Conservation (phyloP, 306 rosid genomes). For the Acacia melanoxylon region DNA sequence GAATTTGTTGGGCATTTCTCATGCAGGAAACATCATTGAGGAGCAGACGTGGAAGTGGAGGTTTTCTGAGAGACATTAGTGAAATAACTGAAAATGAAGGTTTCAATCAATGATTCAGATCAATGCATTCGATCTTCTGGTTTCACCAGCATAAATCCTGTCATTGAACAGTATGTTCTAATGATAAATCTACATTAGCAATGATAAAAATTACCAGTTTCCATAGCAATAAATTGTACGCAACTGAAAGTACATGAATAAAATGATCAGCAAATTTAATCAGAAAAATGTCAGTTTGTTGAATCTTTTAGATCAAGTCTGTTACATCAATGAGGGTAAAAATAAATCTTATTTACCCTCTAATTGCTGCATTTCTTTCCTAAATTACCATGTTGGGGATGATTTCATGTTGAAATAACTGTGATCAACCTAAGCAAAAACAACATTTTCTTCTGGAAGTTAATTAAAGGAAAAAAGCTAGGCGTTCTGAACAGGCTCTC, state of each 20-base stretch:
- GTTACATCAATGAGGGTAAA: not conserved
- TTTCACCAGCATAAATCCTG: constrained; percentile 8
- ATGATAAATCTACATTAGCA: not conserved
- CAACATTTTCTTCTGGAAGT: not conserved
- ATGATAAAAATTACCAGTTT: not conserved
- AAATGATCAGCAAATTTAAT: not conserved
- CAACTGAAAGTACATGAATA: not conserved
- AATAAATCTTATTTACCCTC: not conserved
- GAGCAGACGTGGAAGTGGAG: constrained; percentile 71
- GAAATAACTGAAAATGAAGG: constrained; percentile 25
- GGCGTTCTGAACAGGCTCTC: not conserved
- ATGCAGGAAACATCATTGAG: constrained; percentile 83
- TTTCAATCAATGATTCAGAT: constrained; percentile 10
- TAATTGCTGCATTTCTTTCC: not conserved
- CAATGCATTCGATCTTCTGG: constrained; percentile 14
- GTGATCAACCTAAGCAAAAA: not conserved
- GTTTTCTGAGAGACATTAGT: constrained; percentile 56
- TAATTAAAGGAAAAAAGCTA: not conserved
- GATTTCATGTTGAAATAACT: not conserved
- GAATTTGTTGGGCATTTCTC: constrained; percentile 89
- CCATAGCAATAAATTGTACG: not conserved
- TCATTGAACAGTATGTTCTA: not conserved
- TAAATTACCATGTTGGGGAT: not conserved
- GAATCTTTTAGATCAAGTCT: not conserved
- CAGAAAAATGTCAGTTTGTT: not conserved